Base-by-base conservation (phyloP, 371 early-diverging fungal species). In the Mucor plumbeus region DNA sequence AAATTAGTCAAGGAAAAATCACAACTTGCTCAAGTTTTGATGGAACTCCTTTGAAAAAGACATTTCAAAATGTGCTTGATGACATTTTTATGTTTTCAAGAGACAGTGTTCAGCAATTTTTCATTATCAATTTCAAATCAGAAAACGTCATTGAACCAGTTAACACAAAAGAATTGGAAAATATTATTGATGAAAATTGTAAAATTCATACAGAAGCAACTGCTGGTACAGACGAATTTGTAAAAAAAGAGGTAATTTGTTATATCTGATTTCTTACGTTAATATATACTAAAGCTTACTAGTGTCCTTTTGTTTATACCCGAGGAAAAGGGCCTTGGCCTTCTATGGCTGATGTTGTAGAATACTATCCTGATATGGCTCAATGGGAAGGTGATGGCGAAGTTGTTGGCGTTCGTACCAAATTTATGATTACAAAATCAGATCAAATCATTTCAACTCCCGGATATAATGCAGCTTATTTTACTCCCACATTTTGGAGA, bases 341-440 rank as follows among this genome's bases (percentile, higher is more conserved):
- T 4, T 59, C 76, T 4, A 50, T 83, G 58, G 79, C 80, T 13
- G 72, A 76, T 17, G n/a, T 83, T 31, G 73, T 83, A 13, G 74
- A 74, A 13, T 78, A 76, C 68, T 72, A 83, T 33, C 80, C 80
- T 7, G 77, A 78, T 11, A 78, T 77, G 79, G 64, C 81, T 7
- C 77, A 78, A 43, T 83, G 83, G 83, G 79, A 77, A 63, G 83
- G 83, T 1, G 83, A 83, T 65, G 83, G 83, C 34, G 79, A 78
- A 47, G 33, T 70, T 15, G 83, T 83, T 0, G 83, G 83, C 31
- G 74, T 83, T 0, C 79, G 75, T 15, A 74, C 75, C 7, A 69
- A 64, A 43, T 59, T 83, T 26, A 66, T 80, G 15, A 61, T 80
- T 14, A 83, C 79, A 10, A 33, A 66, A 17, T 65, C 72, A 21